These are phyloP conservation scores for Turnera subulata DNA, from an alignment of 345 rosid genomes.

Conservation along the genomic window DNA sequence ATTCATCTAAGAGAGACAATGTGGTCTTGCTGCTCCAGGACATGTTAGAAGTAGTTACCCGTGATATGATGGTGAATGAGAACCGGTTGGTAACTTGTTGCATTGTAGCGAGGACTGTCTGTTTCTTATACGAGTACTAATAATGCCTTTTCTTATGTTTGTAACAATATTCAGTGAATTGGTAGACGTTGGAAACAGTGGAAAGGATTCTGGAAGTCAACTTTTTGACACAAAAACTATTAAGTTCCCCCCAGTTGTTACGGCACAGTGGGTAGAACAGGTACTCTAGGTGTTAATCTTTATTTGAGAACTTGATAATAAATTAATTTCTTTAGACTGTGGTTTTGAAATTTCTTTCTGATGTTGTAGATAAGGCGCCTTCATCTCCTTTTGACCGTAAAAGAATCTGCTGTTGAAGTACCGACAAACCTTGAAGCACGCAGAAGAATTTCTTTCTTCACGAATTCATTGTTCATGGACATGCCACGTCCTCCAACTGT, in stretches of 20 bases:
- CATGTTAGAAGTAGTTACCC: slow-evolving; percentile 92
- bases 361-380: slow-evolving; percentile 75
- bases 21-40: slow-evolving; percentile 88
- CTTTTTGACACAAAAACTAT: slow-evolving; percentile 75
- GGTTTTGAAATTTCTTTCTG: slow-evolving; percentile 6
- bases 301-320: not conserved
- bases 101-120: not conserved
- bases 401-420: slow-evolving; percentile 83
- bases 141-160: not conserved
- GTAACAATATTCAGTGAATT: slow-evolving; percentile 51
- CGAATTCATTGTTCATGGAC: slow-evolving; percentile 95
- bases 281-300: slow-evolving; percentile 25
- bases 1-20: slow-evolving; percentile 59
- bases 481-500: slow-evolving; percentile 95
- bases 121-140: slow-evolving; percentile 6
- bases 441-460: slow-evolving; percentile 86
- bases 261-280: slow-evolving; percentile 96
- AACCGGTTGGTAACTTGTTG: slow-evolving; percentile 60
- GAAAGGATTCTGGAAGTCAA: slow-evolving; percentile 91
- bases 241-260: slow-evolving; percentile 64
- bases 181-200: slow-evolving; percentile 76
- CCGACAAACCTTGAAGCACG: slow-evolving; percentile 97
- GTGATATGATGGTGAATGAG: slow-evolving; percentile 93
- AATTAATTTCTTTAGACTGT: slow-evolving; percentile 3
- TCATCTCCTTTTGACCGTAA: slow-evolving; percentile 83